Base-by-base conservation (phyloP, 345 rosid species). In the Geranium brycei region DNA sequence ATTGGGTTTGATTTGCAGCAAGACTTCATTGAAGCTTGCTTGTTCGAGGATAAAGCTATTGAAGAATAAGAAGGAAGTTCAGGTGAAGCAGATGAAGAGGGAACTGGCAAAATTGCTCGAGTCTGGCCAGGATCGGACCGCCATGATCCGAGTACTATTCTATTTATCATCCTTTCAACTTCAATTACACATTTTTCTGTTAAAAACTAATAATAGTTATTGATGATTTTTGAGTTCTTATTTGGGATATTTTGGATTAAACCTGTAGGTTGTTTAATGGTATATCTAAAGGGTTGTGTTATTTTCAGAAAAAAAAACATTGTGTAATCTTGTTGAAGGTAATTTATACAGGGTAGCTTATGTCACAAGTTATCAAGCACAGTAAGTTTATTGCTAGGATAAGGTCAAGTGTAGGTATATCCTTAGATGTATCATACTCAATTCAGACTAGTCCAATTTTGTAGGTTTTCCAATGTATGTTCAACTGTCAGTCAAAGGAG, bases 91-190 rank as follows among this genome's bases (percentile, higher is more conserved):
- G 4, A 51, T 86, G 68, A 87, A 77, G 81, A 85, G 85, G 63
- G 96, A 86, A 31, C 64, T 89, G 66, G 90, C 91, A 35, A 84
- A 80, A 32, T 72, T 91, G 79, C 82, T 87, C 0, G 87, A 85
- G 67, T 68, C 89, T 1, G 95, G 90, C 0, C 86, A 87, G 69
- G 85, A 83, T 19, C 91, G 72, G 78, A 87, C 82, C 2, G 98
- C 96, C 12, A 72, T 78, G 75, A 82, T 89, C 66, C 82, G 93
- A 68, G 96, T 89, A 70, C 7, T 4, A 14, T 59, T 35, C 5
- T n/a, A 4, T 31, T 57, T 7, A 23, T 1, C 66, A 31, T 62
- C 17, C 31, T 57, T 17, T 23, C 28, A 23, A 23, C 28, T 23
- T 23, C 35, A 68, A 60, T 14, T 17, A 19, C n/a, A 59, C 28